phyloP scores from a whole-genome alignment of 495 filamentous ascomycete species.

The Xylaria sp. region DNA sequence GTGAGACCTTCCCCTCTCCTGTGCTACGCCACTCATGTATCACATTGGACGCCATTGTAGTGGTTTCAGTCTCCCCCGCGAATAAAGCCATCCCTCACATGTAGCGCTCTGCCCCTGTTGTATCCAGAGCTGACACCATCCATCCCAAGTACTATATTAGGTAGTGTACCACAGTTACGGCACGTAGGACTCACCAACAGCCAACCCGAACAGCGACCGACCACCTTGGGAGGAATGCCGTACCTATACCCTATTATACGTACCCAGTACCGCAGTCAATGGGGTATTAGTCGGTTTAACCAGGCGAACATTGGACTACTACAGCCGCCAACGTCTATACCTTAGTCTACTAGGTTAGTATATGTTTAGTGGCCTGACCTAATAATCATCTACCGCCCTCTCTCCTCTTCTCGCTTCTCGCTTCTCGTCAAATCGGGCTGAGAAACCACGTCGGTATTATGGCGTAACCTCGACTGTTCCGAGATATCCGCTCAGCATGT shows the following conservation, averaged over 20 bases:
- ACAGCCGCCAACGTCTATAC: neutral
- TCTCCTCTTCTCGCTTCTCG: too few relatives aligned
- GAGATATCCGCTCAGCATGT: conserved; percentile 8
- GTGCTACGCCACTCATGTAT: neutral
- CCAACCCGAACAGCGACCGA: neutral
- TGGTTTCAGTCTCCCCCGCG: conserved; percentile 12
- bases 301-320: neutral
- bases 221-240: neutral
- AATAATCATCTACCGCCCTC: neutral
- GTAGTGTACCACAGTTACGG: too few relatives aligned
- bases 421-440: conserved; percentile 7
- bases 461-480: neutral
- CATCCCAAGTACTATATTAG: neutral
- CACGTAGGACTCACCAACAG: neutral
- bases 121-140: conserved; percentile 1
- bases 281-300: neutral
- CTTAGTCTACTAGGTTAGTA: too few relatives aligned
- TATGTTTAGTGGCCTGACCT: neutral
- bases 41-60: neutral
- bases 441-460: neutral
- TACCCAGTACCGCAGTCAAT: too few relatives aligned
- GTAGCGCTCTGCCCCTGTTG: neutral
- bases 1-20: neutral
- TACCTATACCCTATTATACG: too few relatives aligned
- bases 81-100: neutral